A percentile compares a stretch with the other conserved stretches of the same genome.
Evolutionary conservation across 257 asterid species (phyloP).

Genomic region (Ilex asprella): DNA sequence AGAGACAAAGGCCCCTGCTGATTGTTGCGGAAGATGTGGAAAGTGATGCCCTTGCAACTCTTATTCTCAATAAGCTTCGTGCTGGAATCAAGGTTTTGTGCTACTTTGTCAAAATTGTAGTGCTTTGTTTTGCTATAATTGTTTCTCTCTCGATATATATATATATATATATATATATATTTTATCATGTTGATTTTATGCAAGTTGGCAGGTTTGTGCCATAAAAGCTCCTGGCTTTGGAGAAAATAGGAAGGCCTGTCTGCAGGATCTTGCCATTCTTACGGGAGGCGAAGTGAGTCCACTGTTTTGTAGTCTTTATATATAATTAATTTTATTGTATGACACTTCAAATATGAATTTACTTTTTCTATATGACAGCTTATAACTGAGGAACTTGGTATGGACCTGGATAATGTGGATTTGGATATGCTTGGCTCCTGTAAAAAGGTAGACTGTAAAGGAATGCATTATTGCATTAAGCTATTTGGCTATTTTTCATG

Average conservation of each 20-base stretch:
- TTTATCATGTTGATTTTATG: background rate
- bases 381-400: slow-evolving; percentile 89
- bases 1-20: slow-evolving; percentile 82
- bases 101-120: background rate
- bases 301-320: background rate
- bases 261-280: slow-evolving; percentile 83
- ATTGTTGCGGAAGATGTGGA: slow-evolving; percentile 92
- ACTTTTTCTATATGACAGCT: slow-evolving; percentile 29
- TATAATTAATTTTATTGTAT: no score
- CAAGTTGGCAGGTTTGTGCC: slow-evolving; percentile 65
- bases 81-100: slow-evolving; percentile 76
- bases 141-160: background rate
- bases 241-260: slow-evolving; percentile 70
- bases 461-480: no score
- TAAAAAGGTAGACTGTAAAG: slow-evolving; percentile 53
- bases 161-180: slow-evolving; percentile 1
- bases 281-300: slow-evolving; percentile 79
- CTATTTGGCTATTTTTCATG: no score
- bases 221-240: slow-evolving; percentile 97
- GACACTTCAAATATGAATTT: background rate
- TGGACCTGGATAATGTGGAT: slow-evolving; percentile 75
- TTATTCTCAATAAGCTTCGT: slow-evolving; percentile 86
- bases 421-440: slow-evolving; percentile 82
- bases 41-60: slow-evolving; percentile 93
- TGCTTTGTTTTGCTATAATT: background rate